Evolutionary conservation across 2,329 filamentous ascomycete genomes (phyloP), one percentile per base, ranked within the genome.

Genomic region (Lasiodiplodia gonubiensis): DNA sequence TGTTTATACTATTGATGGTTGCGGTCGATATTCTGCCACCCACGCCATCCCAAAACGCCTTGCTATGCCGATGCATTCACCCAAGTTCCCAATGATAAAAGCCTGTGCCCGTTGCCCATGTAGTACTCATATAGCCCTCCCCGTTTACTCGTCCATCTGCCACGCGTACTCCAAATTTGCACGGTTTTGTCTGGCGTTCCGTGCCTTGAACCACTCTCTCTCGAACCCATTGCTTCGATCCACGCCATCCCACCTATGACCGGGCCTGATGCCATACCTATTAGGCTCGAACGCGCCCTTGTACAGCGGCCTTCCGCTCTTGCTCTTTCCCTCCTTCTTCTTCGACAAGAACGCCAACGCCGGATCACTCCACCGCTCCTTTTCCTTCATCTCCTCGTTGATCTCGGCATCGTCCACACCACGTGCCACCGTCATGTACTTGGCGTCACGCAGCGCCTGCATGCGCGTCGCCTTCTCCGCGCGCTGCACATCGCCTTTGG

Each of bases 181-280:
- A 72, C 91, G 88, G 76, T 93, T 89, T 74, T 89, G 88, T 72
- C 87, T 87, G 72, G 88, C 84, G 78, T 97, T 97, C 71, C 94
- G 83, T 2, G 93, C 92, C 77, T 91, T 93, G 81, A 98, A 98
- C 81, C 94, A 91, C 76, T 97, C 90, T 70, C 88, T 91, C 82
- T 99, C 95, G 77, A 97, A 98, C 0, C 94, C 94, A 80, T 93
- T 99, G 23, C 92, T 86, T 71, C 95, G 86, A 83, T 99, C 95
- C 21, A 99, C 95, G 6, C 96, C 95, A 83, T 99, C 95, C 95
- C 95, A 99, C 71, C 92, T 85, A 81, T 97, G 93, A 0, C 95
- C 96, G 0, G 95, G 95, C 69, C 90, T 86, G 69, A 99, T 98
- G 1, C 92, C 92, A 81, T 98, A 98, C 23, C 95, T 86, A 84